Evolutionary conservation across 1,139 yeast genomes (phyloP).

Genomic region (Yamadazyma mexicana): DNA sequence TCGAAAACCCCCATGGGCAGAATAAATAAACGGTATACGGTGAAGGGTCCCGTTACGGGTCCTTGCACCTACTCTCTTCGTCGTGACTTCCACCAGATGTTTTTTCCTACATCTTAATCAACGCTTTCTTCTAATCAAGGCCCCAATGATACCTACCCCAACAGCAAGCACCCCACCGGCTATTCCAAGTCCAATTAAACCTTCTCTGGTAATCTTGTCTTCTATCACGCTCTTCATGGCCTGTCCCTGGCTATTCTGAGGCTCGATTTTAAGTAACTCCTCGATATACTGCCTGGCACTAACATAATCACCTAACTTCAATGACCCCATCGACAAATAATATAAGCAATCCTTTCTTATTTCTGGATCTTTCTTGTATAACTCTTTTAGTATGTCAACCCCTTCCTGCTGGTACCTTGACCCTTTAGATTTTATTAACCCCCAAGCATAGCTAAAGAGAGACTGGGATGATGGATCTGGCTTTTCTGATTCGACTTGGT

Average conservation of each 20-base stretch:
- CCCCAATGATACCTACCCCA: conserved; percentile 69
- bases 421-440: conserved; percentile 68
- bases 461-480: conserved; percentile 82
- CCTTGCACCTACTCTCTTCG: too few relatives aligned
- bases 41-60: too few relatives aligned
- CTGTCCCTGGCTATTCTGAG: conserved; percentile 76
- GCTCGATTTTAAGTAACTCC: conserved; percentile 73
- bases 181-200: conserved; percentile 83
- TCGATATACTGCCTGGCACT: conserved; percentile 88
- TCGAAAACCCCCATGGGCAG: not conserved
- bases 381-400: conserved; percentile 68
- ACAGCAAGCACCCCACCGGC: conserved; percentile 84
- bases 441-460: conserved; percentile 95
- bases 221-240: conserved; percentile 76
- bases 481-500: conserved; percentile 80
- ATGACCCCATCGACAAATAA: conserved; percentile 85
- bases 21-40: not conserved
- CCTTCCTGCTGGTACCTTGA: conserved; percentile 74
- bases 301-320: conserved; percentile 81
- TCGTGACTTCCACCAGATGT: too few relatives aligned
- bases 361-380: conserved; percentile 75
- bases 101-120: too few relatives aligned
- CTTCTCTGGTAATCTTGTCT: conserved; percentile 82
- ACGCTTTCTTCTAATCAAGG: conserved; percentile 45
- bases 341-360: conserved; percentile 89